These are phyloP conservation scores for Penicillium canescens DNA, from an alignment of 495 filamentous ascomycete species.

Conservation along the genomic window DNA sequence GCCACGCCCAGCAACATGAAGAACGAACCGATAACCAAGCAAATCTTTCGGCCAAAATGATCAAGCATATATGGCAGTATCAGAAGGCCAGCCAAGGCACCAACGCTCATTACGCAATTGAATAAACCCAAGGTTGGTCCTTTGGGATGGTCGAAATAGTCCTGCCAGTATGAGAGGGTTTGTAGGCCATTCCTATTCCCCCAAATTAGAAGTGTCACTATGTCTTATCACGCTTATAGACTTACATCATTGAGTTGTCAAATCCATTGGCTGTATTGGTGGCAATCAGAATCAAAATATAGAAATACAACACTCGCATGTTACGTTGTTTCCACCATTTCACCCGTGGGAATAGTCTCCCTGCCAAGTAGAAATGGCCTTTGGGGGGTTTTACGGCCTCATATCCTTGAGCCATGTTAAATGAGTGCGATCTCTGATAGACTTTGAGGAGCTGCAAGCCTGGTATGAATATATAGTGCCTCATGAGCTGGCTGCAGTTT, in stretches of 20 bases:
- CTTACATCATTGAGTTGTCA: constrained; percentile 41
- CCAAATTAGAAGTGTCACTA: not conserved
- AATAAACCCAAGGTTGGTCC: constrained; percentile 29
- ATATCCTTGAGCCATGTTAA: not conserved
- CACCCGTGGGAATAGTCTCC: constrained; percentile 20
- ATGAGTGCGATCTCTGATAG: too few species aligned
- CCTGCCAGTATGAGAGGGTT: constrained; percentile 43
- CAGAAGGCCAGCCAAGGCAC: constrained; percentile 20
- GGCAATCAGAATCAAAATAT: constrained; percentile 18
- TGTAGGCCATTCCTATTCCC: constrained; percentile 46
- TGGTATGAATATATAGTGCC: not conserved
- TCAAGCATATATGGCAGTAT: constrained; percentile 23
- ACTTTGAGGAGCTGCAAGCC: not conserved
- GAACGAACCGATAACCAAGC: constrained; percentile 17
- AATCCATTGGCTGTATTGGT: constrained; percentile 29
- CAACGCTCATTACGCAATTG: constrained; percentile 22
- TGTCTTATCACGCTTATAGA: too few species aligned
- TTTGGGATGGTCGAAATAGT: constrained; percentile 39
- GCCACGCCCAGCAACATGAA: constrained; percentile 25
- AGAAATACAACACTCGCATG: constrained; percentile 28
- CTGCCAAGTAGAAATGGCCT: constrained; percentile 28
- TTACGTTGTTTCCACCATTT: constrained; percentile 28
- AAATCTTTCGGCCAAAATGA: constrained; percentile 13
- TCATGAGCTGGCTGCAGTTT: not conserved
- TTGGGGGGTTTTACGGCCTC: constrained; percentile 15